Base-by-base conservation (phyloP, 164 flowering plant genomes). In the Liquidambar formosana region DNA sequence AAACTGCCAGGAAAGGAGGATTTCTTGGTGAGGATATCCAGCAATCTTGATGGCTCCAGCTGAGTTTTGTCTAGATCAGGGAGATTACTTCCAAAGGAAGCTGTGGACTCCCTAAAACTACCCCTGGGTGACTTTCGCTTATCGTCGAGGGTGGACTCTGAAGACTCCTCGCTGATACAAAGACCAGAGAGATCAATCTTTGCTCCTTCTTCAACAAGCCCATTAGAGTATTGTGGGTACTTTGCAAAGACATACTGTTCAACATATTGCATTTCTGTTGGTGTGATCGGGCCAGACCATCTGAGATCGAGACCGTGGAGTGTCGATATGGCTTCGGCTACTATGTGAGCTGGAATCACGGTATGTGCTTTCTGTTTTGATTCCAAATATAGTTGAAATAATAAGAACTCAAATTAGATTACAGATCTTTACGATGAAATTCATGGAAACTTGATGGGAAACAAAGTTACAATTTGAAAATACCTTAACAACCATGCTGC, bases 271-370 rank as follows among this genome's bases (percentile, higher is more conserved):
- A 77, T 91, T 73, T 91, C 97, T 18, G 66, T 78, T 22, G 88
- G 91, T 21, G 97, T 91, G 66, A 91, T 89, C 10, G 94, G 94
- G 18, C 97, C 94, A 26, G 97, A 89, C 92, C 94, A 91, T 77
- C 97, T 82, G 38, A 86, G 81, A 64, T 88, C 93, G 45, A 83
- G 82, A 23, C 89, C 93, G 47, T 77, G 88, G 72, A 89, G 85
- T n/a, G 89, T 87, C 41, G 94, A 91, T 73, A 91, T 91, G 57
- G 94, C 97, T 80, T 89, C 92, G 0, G 92, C 97, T 43, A 89
- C 76, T 38, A 89, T 76, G 69, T 91, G 97, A 28, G 94, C 87
- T 45, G 94, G 94, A 70, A 89, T 88, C 66, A 89, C 79, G 1
- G 82, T 76, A 61, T 81, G 80, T 14, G 82, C 83, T 77, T 89